phyloP scores from a whole-genome alignment of 176 grass and related monocot genomes.

The Tuctoria greenei region DNA sequence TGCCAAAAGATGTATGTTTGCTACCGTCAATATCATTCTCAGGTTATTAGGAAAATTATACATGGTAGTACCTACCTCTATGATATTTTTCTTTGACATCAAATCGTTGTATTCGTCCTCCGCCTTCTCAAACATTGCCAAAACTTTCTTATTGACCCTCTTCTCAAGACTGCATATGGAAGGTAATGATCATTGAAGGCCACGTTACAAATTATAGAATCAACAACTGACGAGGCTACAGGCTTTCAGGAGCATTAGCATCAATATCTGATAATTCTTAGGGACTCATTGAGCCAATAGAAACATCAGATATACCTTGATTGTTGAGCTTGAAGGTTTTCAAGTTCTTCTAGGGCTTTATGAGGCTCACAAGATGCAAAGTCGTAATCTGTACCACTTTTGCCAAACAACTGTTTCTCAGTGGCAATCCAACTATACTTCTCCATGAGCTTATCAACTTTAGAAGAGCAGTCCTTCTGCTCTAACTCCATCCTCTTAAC shows the following conservation, averaged over 20 bases:
- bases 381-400: conserved; percentile 86
- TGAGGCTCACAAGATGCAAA: conserved; percentile 68
- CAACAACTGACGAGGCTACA: conserved; percentile 17
- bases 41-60: conserved; percentile 25
- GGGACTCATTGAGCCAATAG: not conserved
- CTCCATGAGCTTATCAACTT: conserved; percentile 76
- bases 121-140: conserved; percentile 99
- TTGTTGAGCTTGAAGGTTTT: conserved; percentile 81
- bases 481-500: conserved; percentile 96
- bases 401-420: conserved; percentile 96
- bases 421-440: conserved; percentile 91
- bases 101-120: conserved; percentile 95
- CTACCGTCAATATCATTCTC: conserved; percentile 13
- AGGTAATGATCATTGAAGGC: conserved; percentile 22
- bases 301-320: conserved; percentile 60
- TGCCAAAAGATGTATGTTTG: conserved; percentile 1
- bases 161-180: conserved; percentile 86
- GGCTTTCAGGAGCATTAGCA: conserved; percentile 12
- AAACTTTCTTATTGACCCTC: conserved; percentile 98
- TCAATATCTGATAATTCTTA: not conserved
- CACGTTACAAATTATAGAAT: conserved; percentile 23
- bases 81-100: conserved; percentile 92
- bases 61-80: conserved; percentile 53
- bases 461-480: conserved; percentile 91
- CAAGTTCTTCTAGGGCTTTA: conserved; percentile 72